A percentile compares a stretch with the other conserved stretches of the same genome.
Evolutionary conservation across 768 basidiomycete genomes (phyloP).

Genomic region (Hortiboletus flavorubellus): DNA sequence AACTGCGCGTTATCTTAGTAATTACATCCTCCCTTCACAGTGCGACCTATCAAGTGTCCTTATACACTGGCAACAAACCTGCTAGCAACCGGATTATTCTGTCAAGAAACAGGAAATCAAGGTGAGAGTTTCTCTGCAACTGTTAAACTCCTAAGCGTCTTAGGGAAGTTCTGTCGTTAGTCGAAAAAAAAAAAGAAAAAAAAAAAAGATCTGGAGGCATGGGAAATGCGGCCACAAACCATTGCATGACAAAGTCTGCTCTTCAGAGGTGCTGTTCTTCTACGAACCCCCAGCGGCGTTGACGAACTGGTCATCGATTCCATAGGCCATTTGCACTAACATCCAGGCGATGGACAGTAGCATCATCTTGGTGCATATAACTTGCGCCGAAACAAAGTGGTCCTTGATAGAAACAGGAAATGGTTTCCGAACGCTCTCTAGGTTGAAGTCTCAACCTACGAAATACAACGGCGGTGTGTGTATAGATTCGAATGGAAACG

Average conservation of each 20-base stretch:
- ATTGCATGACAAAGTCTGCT: conserved; percentile 64
- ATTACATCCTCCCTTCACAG: conserved; percentile 84
- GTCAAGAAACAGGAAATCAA: conserved; percentile 70
- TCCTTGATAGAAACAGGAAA: conserved; percentile 46
- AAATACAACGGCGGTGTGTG: conserved; percentile 39
- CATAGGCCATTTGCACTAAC: conserved; percentile 38
- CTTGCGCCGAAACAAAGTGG: not conserved
- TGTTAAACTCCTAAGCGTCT: conserved; percentile 75
- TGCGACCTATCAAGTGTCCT: conserved; percentile 68
- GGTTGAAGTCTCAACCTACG: conserved; percentile 52
- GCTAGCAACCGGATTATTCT: conserved; percentile 46
- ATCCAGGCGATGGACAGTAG: conserved; percentile 52
- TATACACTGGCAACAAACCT: conserved; percentile 22
- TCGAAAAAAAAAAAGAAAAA: conserved; percentile 60
- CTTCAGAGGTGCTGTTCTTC: conserved; percentile 60
- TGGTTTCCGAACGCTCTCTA: conserved; percentile 68
- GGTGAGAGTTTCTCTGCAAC: conserved; percentile 39
- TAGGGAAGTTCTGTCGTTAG: conserved; percentile 47
- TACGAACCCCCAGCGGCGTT: not conserved
- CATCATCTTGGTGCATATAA: conserved; percentile 53
- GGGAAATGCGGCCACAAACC: conserved; percentile 65
- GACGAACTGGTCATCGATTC: not conserved
- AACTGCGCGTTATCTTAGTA: conserved; percentile 61
- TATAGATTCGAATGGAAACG: conserved; percentile 49
- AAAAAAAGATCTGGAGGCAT: conserved; percentile 60